Base-by-base conservation (phyloP, 2,329 filamentous ascomycete genomes). In the Aspergillus costaricaensis region DNA sequence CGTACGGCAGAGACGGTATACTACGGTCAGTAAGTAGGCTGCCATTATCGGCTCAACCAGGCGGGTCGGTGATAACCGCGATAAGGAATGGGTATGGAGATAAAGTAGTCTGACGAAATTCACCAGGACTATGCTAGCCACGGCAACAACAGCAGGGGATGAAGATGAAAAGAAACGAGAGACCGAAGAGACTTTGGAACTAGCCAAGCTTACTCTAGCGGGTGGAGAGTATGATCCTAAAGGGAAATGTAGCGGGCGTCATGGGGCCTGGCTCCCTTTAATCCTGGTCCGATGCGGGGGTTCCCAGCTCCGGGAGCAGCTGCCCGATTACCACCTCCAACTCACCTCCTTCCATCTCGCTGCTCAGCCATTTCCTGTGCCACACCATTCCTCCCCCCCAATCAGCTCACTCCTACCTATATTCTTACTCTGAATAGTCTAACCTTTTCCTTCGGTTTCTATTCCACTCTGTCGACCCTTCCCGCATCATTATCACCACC, bases 251-350 rank as follows among this genome's bases (percentile, higher is more conserved):
- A 15, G 21, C 25, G 25, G 36, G 48, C 47, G 47, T 58, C 56
- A 52, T 41, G 47, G 39, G 53, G 53, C 39, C 17, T 36, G 53
- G 27, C 53, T 44, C 23, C 56, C 56, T 36, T 38, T 38, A 52
- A 43, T 32, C 47, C 39, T 41, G 48, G 48, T 48, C 56, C 48
- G 47, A 55, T 51, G 58, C 43, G 52, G 58, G 57, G 58, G 36
- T 55, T 43, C 50, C 51, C 48, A 51, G 47, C 47, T 49, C 36
- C 44, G 52, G 58, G 58, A 60, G 58, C 58, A 49, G 58, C 58
- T 60, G 58, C 58, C 58, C 53, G 58, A 60, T 47, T 55, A 43
- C 52, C 23, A 39, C 39, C 38, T 41, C 21, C 39, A 21, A 41
- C 51, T 54, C 19, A 43, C n/a, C 17, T 19, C 12, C 50, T 21